Evolutionary conservation across 2,329 filamentous ascomycete species (phyloP), one percentile per base, ranked within the genome.

Genomic region (Colletotrichum godetiae): DNA sequence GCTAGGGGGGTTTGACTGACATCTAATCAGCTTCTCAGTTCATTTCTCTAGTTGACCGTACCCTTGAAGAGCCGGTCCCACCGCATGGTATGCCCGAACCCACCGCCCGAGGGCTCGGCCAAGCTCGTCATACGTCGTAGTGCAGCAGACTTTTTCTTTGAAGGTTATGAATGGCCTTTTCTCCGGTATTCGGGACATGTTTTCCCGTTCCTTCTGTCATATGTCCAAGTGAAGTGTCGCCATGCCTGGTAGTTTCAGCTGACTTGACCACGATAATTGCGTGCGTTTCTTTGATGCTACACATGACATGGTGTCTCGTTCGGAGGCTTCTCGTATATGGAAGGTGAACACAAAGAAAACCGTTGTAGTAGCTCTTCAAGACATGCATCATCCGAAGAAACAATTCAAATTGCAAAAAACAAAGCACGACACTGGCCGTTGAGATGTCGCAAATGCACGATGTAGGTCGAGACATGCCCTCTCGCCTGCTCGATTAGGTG

Each of bases 361-460:
- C 35, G 67, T 68, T 70, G 60, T 15, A 52, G 29, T n/a, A 35
- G 55, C 60, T 22, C 46, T 60, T 27, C 66, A 61, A 73, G 59
- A 64, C 52, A 65, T 70, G 59, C 15, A 22, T 57, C 56, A 4
- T 52, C 42, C 37, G 27, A 49, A 52, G n/a, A n/a, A 29, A 60
- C 29, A 67, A 49, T 49, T 49, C 42, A 19, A 58, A n/a, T 53
- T 52, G 37, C 59, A 52, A 61, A 52, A 37, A 31, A 27, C 35
- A 35, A 52, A 52, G 29, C 62, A 62, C 67, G 67, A 74, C 62
- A 42, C 33, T 33, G 19, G 37, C 62, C 68, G 72, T 67, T 71
- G 49, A 59, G n/a, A 72, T 67, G 68, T 72, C 68, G 72, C 68
- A 62, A 67, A 58, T n/a, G 55, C 61, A 53, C 19, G 4, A 37